Conservation (phyloP, 1,284 basidiomycete species). For the Moniliophthora roreri region DNA sequence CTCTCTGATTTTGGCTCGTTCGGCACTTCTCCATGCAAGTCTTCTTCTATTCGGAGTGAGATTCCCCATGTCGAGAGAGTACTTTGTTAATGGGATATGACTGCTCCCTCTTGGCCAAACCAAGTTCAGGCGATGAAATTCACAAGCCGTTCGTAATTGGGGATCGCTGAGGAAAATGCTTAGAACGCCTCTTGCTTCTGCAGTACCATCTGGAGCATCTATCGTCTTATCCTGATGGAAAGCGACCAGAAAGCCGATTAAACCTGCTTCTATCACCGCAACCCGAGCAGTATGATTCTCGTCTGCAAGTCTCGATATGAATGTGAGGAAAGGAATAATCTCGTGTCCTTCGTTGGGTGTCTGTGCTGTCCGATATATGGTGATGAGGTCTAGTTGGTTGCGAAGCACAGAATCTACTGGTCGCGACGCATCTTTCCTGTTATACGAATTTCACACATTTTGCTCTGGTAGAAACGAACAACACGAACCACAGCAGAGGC, state of each 20-base stretch:
- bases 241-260: slow-evolving; percentile 9
- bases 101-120: slow-evolving; percentile 15
- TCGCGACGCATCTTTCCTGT: background rate
- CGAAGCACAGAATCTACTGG: background rate
- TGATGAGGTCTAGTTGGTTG: slow-evolving; percentile 14
- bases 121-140: slow-evolving; percentile 9
- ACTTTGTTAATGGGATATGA: slow-evolving; percentile 3
- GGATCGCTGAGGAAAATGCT: slow-evolving; percentile 5
- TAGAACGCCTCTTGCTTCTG: slow-evolving; percentile 8
- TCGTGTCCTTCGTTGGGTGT: slow-evolving; percentile 14
- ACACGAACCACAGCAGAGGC: slow-evolving; percentile 13
- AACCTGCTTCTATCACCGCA: slow-evolving; percentile 15
- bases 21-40: background rate
- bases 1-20: slow-evolving; percentile 7
- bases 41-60: slow-evolving; percentile 10
- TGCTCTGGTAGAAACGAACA: background rate
- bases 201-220: background rate
- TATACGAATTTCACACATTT: background rate
- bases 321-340: slow-evolving; percentile 14
- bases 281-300: slow-evolving; percentile 8
- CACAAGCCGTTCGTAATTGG: background rate
- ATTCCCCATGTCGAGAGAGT: slow-evolving; percentile 6
- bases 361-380: slow-evolving; percentile 14
- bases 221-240: slow-evolving; percentile 6
- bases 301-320: slow-evolving; percentile 13